Base-by-base conservation (phyloP, 2,329 filamentous ascomycete species). In the Ambrosiella xylebori region DNA sequence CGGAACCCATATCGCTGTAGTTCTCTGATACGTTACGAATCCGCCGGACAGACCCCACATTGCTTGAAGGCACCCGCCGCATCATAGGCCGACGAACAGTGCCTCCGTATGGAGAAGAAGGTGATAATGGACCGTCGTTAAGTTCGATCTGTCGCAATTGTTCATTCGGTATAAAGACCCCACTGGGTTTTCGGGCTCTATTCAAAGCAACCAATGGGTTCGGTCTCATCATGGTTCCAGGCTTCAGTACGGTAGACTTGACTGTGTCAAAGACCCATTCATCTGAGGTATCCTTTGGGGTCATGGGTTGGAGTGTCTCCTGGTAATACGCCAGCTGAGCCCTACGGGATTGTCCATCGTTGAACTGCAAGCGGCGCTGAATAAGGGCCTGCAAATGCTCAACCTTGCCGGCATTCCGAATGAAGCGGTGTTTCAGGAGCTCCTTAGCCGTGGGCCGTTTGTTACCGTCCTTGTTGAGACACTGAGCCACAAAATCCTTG, bases 231-330 rank as follows among this genome's bases (percentile, higher is more conserved):
- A 60, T 56, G 19, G 51, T 38, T 4, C 45, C 44, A 7, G 58
- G 49, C 5, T 50, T 56, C 13, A 61, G 38, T 3, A 74, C 76
- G 38, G 84, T 74, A 0, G 86, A 88, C 69, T 87, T 93, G 66
- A 97, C 82, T 0, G 91, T 97, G 66, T 96, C 91, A 67, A 97
- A 97, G 1, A 95, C 85, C 91, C 91, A 97, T 63, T 87, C 90
- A 62, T 95, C 88, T 13, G 86, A 76, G 4, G 89, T 84, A 41
- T 80, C 75, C 63, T 75, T 81, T 1, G 80, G 76, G 1, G 79
- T 76, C 57, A 94, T 78, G 7, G 80, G 83, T 64, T 85, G 80
- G 54, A 97, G 75, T 2, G 91, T 95, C 71, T 97, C 91, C 65
- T 95, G 90, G 70, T 97, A 97, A 70, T 91, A 95, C 65, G 86